These are phyloP conservation scores for Wickerhamomyces sydowiorum DNA, from an alignment of 805 yeast species.

Conservation along the genomic window DNA sequence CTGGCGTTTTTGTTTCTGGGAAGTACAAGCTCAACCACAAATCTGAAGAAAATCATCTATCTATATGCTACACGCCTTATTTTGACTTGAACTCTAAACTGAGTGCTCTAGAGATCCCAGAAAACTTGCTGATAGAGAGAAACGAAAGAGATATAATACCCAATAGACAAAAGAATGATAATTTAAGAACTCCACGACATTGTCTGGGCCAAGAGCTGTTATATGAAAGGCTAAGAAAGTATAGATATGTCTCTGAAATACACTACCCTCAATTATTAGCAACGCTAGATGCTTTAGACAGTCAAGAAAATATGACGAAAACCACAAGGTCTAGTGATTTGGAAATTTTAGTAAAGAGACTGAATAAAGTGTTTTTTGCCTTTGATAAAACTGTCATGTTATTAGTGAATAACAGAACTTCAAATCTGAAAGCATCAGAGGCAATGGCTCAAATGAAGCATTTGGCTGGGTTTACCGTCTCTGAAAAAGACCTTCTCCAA, in stretches of 20 bases:
- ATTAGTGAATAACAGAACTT: slow-evolving; percentile 9
- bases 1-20: slow-evolving; percentile 41
- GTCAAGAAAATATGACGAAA: neutral
- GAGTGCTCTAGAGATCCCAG: slow-evolving; percentile 26
- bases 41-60: neutral
- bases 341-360: neutral
- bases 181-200: neutral
- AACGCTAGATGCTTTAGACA: neutral
- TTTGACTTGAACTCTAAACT: slow-evolving; percentile 32
- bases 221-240: neutral
- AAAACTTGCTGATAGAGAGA: slow-evolving; percentile 23
- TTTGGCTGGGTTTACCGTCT: slow-evolving; percentile 5
- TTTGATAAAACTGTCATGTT: slow-evolving; percentile 13
- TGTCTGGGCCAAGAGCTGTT: neutral
- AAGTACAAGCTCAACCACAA: slow-evolving; percentile 22
- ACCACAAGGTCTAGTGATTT: neutral
- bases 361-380: slow-evolving; percentile 7
- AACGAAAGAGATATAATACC: slow-evolving; percentile 28
- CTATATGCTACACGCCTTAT: slow-evolving; percentile 31
- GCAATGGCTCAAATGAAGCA: slow-evolving; percentile 12
- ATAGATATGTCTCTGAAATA: neutral
- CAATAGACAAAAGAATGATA: slow-evolving; percentile 1
- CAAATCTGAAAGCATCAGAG: slow-evolving; percentile 12
- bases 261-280: neutral
- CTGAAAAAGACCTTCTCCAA: slow-evolving; percentile 12